phyloP scores from a whole-genome alignment of 352 stramenopile genomes.

The Phytophthora palmivora region DNA sequence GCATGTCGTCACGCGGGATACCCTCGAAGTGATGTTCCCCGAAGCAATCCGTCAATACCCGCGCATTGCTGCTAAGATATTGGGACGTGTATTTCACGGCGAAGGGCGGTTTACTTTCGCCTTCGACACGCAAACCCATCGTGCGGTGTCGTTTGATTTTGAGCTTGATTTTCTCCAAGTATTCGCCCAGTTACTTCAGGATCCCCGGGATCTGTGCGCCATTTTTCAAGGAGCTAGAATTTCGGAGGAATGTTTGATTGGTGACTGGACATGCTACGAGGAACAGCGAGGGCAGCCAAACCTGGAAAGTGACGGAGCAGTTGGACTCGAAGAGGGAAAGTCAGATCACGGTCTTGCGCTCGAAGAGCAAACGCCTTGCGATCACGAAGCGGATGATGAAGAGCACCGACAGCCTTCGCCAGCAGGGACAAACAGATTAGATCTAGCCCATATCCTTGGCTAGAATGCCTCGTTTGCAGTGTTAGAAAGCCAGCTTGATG shows the following conservation, averaged over 20 bases:
- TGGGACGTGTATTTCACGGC: conserved; percentile 42
- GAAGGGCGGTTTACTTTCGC: conserved; percentile 49
- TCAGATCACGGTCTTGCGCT: neutral
- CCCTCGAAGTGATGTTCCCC: conserved; percentile 63
- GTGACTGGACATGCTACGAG: conserved; percentile 44
- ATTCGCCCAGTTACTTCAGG: conserved; percentile 50
- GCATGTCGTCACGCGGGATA: conserved; percentile 47
- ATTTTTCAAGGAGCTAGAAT: conserved; percentile 55
- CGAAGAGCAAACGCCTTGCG: no score
- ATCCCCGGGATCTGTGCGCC: conserved; percentile 43
- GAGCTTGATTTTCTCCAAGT: conserved; percentile 47
- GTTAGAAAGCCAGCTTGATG: neutral
- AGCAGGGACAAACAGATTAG: neutral
- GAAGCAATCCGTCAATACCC: conserved; percentile 36
- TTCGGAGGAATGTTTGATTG: conserved; percentile 61
- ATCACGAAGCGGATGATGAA: neutral
- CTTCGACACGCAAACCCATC: conserved; percentile 48
- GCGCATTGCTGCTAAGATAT: conserved; percentile 34
- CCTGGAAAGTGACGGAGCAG: neutral
- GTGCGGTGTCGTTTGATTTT: conserved; percentile 54
- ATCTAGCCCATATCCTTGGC: neutral
- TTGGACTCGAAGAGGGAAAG: conserved; percentile 8
- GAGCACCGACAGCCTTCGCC: conserved; percentile 23
- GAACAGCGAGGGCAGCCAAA: neutral
- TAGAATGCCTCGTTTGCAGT: no score